These are phyloP conservation scores for Dendrocalamus latiflorus DNA, from an alignment of 202 grass and related monocot species.

Conservation along the genomic window DNA sequence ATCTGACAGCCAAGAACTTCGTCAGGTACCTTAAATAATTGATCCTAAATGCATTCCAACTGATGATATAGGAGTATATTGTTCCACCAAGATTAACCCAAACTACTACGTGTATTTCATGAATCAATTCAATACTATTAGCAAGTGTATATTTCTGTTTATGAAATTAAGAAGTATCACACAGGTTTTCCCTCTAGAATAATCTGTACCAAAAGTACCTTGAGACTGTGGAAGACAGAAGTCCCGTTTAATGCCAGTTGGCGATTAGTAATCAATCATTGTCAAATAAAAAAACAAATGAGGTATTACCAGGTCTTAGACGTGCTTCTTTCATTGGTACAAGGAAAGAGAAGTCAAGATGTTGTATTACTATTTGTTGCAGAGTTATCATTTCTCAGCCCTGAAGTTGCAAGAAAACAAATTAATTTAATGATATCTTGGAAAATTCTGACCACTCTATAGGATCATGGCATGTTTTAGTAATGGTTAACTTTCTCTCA, in stretches of 20 bases:
- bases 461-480: not conserved
- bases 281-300: not conserved
- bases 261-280: not conserved
- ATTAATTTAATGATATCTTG: not conserved
- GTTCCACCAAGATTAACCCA: too few relatives aligned
- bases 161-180: too few relatives aligned
- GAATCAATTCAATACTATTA: too few relatives aligned
- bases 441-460: not conserved
- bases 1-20: too few relatives aligned
- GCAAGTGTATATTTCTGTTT: too few relatives aligned
- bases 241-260: not conserved
- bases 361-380: not conserved
- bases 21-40: too few relatives aligned
- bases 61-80: too few relatives aligned
- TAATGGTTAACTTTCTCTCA: not conserved
- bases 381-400: not conserved
- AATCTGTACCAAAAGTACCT: too few relatives aligned
- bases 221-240: too few relatives aligned
- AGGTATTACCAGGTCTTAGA: not conserved
- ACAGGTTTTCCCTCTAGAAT: too few relatives aligned
- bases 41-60: too few relatives aligned
- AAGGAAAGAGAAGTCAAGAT: not conserved
- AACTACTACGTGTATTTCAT: too few relatives aligned
- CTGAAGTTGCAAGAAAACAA: not conserved
- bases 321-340: not conserved